Conservation (phyloP, 805 yeast species). For the Suhomyces sp. region DNA sequence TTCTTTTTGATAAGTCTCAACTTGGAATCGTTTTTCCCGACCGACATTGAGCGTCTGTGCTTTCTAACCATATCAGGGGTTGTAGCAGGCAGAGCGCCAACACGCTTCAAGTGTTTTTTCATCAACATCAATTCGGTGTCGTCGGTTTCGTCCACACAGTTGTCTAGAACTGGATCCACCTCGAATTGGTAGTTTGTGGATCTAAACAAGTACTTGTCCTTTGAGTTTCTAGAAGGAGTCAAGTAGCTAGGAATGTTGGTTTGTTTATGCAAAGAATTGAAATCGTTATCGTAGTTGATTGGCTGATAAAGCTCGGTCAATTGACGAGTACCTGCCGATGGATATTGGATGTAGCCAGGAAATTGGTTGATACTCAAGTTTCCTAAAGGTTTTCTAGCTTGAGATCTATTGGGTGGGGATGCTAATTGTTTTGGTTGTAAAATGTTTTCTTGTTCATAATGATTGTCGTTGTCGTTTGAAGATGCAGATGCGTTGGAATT, state of each 20-base stretch:
- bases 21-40: constrained; percentile 38
- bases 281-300: constrained; percentile 24
- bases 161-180: constrained; percentile 8
- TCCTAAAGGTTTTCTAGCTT: constrained; percentile 25
- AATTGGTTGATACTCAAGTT: constrained; percentile 27
- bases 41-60: constrained; percentile 36
- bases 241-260: constrained; percentile 28
- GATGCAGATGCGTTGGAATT: background rate
- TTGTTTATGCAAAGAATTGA: constrained; percentile 30
- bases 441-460: constrained; percentile 42
- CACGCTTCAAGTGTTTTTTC: constrained; percentile 3
- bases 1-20: constrained; percentile 32
- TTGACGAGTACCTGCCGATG: constrained; percentile 6
- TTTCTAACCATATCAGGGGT: constrained; percentile 9
- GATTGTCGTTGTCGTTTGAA: constrained; percentile 18
- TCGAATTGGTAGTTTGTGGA: constrained; percentile 6
- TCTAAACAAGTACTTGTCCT: constrained; percentile 18
- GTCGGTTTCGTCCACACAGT: constrained; percentile 13
- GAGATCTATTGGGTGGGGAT: constrained; percentile 7
- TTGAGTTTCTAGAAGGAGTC: constrained; percentile 32
- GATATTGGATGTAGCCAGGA: constrained; percentile 25
- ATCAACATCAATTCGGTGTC: constrained; percentile 16
- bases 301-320: constrained; percentile 32
- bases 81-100: background rate
- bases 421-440: constrained; percentile 28